Evolutionary conservation across 345 rosid genomes (phyloP), one percentile per base, ranked within the genome.

Genomic region (Brassica nigra): DNA sequence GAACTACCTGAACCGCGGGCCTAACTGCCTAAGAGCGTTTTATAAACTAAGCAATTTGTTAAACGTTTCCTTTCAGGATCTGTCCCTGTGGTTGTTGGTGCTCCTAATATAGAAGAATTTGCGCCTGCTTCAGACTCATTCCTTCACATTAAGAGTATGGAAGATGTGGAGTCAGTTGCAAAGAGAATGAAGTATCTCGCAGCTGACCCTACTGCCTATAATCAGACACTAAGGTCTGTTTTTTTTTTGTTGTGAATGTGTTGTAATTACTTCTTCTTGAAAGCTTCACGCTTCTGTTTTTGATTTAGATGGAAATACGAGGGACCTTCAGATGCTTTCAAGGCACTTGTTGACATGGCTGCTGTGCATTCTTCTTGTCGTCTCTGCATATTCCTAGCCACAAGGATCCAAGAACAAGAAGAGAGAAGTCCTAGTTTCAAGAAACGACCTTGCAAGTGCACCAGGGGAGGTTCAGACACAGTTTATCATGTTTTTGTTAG

Each of bases 311-410:
- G 99, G 99, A 95, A 95, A 83, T 87, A 89, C 5, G 90, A 95
- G 47, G 97, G 99, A n/a, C 99, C 98, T 28, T 88, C 92, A 7
- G 95, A 93, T 83, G 88, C 95, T 76, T 95, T 93, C 86, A 95
- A 91, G 85, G 98, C 99, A 71, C 93, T 95, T 18, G 89, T 95
- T 73, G 99, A 95, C 84, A 93, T 93, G 99, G 92, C 98, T 31
- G 95, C 92, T 2, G 98, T 93, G 23, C 98, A 95, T 70, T 95
- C 98, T 57, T 91, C 99, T n/a, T 95, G 99, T 71, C 97, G 98
- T n/a, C 93, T 93, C 70, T 95, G 98, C 81, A 89, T 93, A 78
- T 90, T 93, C 82, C 73, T 95, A 49, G 99, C 98, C 23, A 93
- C 98, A 4, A 75, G 70, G 63, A 84, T 88, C 78, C 85, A 71